phyloP scores from a whole-genome alignment of 2,329 filamentous ascomycete genomes.

The Magnaporthiopsis incrustans region DNA sequence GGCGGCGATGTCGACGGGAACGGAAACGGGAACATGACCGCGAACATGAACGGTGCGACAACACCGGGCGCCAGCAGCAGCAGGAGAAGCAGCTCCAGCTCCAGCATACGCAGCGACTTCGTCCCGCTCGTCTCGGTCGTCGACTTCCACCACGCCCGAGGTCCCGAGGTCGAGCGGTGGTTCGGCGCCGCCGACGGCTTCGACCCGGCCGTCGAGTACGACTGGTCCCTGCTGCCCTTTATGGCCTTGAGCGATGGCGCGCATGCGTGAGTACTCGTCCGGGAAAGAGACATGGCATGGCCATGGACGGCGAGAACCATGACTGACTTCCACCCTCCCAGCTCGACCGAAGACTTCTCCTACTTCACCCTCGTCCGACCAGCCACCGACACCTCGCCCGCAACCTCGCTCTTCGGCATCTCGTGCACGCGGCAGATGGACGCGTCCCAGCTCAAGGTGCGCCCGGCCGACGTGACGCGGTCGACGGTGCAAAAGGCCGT shows the following conservation, averaged over 20 bases:
- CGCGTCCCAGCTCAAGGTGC: conserved; percentile 64
- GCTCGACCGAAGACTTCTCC: conserved; percentile 89
- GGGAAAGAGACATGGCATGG: conserved; percentile 1
- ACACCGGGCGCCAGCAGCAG: neutral
- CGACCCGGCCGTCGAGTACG: conserved; percentile 75
- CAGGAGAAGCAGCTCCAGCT: conserved; percentile 3
- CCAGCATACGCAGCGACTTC: conserved; percentile 31
- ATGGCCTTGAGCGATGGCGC: conserved; percentile 96
- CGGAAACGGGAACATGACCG: neutral
- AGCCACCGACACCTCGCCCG: conserved; percentile 52
- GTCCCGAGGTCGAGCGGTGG: conserved; percentile 91
- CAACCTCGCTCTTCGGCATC: conserved; percentile 88
- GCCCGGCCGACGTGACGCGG: conserved; percentile 84
- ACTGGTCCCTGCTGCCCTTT: conserved; percentile 88
- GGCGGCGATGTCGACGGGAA: neutral
- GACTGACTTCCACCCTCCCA: conserved; percentile 24
- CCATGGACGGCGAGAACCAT: conserved; percentile 1
- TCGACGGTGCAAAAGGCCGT: conserved; percentile 98
- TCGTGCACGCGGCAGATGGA: conserved; percentile 91
- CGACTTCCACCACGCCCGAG: conserved; percentile 77
- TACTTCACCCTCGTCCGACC: conserved; percentile 87
- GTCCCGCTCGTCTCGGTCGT: conserved; percentile 69
- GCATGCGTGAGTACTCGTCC: conserved; percentile 60
- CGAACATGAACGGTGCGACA: neutral
- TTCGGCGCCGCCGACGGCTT: conserved; percentile 66